Base-by-base conservation (phyloP, 2,329 filamentous ascomycete species). In the Fusarium staphyleae region DNA sequence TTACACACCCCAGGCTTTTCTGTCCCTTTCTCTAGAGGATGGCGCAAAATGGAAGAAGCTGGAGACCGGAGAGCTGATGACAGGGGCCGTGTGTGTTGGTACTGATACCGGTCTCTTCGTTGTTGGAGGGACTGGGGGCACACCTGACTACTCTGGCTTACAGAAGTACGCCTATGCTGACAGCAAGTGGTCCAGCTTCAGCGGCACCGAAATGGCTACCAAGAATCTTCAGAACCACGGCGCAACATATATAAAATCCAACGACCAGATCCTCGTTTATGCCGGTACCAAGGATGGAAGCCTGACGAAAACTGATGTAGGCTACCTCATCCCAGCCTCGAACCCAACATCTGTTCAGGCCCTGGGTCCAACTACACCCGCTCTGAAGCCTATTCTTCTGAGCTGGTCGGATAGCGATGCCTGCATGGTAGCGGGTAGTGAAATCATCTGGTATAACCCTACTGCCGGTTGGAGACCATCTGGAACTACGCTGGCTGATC, bases 251-350 rank as follows among this genome's bases (percentile, higher is more conserved):
- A 78, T 98, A 47, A 81, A 86, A 57, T 81, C 81, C 16, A 83
- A 85, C 13, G 81, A 90, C 48, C 82, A 85, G 4, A 89, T 98
- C 48, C 75, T 97, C 18, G 81, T 96, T 19, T 97, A 93, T 70
- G 90, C 87, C 26, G 93, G 93, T 37, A 85, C 81, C 13, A 85
- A 87, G 65, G 83, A 87, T 62, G 84, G 84, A 19, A 76, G 75
- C 28, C 72, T 75, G 8, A 73, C 76, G 6, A 76, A 83, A 1
- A 92, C 90, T 1, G 84, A 87, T 2, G 82, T 91, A 63, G 93
- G 91, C 0, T 96, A 93, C 66, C 80, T 88, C 14, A 86, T 97
- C 52, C 77, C 80, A 3, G 86, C 88, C 1, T 79, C 79, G 75
- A 81, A 26, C 90, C 91, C 0, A 90, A 89, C 69, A 71, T 65